These are phyloP conservation scores for Hypoxylon sp. DNA, from an alignment of 2,329 filamentous ascomycete genomes.

Conservation along the genomic window DNA sequence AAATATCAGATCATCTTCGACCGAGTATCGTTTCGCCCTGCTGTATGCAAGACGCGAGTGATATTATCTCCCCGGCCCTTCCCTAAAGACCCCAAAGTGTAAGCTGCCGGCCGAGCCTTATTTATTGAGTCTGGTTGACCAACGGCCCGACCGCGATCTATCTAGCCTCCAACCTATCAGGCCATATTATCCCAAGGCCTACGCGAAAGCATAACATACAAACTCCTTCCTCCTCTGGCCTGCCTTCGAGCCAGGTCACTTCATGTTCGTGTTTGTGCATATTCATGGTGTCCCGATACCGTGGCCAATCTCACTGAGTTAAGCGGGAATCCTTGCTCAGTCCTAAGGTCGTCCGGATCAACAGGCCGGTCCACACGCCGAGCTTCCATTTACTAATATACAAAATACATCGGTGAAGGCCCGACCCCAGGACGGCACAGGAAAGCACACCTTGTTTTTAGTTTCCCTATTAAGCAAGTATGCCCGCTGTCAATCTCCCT, in stretches of 20 bases:
- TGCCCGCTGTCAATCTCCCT: constrained; percentile 58
- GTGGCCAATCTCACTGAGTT: constrained; percentile 34
- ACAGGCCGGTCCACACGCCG: constrained; percentile 48
- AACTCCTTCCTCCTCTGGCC: constrained; percentile 18
- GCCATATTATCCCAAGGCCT: constrained; percentile 27
- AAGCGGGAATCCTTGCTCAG: constrained; percentile 45
- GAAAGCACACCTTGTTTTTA: constrained; percentile 46
- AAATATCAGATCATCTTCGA: constrained; percentile 20
- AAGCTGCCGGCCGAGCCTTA: constrained; percentile 40
- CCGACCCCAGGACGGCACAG: constrained; percentile 48
- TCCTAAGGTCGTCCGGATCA: constrained; percentile 48
- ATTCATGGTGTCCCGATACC: constrained; percentile 32
- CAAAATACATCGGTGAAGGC: constrained; percentile 45
- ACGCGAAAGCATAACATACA: constrained; percentile 19
- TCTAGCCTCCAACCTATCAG: constrained; percentile 31
- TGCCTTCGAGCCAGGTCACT: constrained; percentile 27
- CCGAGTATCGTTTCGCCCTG: constrained; percentile 17
- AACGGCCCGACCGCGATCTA: constrained; percentile 36
- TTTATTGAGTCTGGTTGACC: constrained; percentile 40
- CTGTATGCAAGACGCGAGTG: constrained; percentile 35
- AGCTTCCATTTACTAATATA: constrained; percentile 45
- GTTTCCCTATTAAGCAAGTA: constrained; percentile 57
- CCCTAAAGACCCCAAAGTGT: constrained; percentile 44
- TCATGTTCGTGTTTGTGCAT: constrained; percentile 24
- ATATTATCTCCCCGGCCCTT: constrained; percentile 29